Conservation (phyloP, 306 rosid genomes). For the Malus sieversii region DNA sequence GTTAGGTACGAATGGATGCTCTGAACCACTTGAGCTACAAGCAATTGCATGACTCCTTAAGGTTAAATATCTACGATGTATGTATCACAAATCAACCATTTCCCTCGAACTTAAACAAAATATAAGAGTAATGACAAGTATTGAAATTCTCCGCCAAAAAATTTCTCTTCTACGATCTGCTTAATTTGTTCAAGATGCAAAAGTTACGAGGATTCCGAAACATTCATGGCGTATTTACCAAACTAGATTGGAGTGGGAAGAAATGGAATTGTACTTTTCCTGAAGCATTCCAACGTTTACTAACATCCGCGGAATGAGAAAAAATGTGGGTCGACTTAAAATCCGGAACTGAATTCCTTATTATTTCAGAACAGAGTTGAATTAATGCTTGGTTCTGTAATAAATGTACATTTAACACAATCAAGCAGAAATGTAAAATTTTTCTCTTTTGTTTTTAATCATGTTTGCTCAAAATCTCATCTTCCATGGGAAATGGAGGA, state of each 20-base stretch:
- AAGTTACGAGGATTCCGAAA: not conserved
- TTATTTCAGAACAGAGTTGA: not conserved
- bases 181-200: not conserved
- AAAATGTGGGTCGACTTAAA: no score
- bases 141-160: not conserved
- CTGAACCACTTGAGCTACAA: no score
- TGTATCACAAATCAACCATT: not conserved
- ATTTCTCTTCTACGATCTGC: not conserved
- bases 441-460: no score
- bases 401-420: not conserved
- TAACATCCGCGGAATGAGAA: no score
- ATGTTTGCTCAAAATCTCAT: not conserved
- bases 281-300: no score
- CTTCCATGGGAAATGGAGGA: not conserved
- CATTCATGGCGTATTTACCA: not conserved
- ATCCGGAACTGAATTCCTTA: no score
- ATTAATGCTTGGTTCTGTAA: not conserved
- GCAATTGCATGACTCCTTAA: not conserved
- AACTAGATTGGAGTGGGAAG: no score
- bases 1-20: no score
- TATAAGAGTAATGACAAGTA: not conserved
- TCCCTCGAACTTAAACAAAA: not conserved
- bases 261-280: no score
- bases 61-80: not conserved
- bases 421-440: not conserved